Base-by-base conservation (phyloP, 2,329 filamentous ascomycete genomes). In the Aureobasidium sp. region DNA sequence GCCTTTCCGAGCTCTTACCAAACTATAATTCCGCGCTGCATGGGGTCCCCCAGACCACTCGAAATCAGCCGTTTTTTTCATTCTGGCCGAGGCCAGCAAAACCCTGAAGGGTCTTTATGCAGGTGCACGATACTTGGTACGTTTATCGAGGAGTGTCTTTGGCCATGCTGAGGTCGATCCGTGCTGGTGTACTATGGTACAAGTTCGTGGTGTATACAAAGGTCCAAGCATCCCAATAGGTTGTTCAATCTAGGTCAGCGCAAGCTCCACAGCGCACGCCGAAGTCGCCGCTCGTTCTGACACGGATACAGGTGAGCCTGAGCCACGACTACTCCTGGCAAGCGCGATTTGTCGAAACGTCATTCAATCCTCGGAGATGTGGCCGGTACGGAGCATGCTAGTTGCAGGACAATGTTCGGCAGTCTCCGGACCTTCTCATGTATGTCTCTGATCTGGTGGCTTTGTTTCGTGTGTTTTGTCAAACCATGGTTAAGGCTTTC, bases 21-120 rank as follows among this genome's bases (percentile, higher is more conserved):
- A 50, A 60, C 34, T 46, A 43, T 46, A 59, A 59, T 39, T 20
- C 36, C 43, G 24, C 43, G 43, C 43, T 59, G 15, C 17, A 48
- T 15, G 32, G 20, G 20, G 29, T n/a, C 27, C 24, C 43, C 43
- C 43, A 47, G 55, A 48, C 55, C 43, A 27, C 29, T 27, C 32
- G 6, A 37, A 27, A 34, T 48, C 32, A 48, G 27, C 43, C 55
- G 55, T 59, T 59, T 10, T 10, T 20, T 20, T n/a, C 34, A 36
- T 59, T 39, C 53, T 44, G 43, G 26, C 34, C 55, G 41, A 46
- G 55, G 41, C 55, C 55, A 57, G 41, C 53, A 59, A 60, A 60
- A 51, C 46, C 36, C 46, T 60, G 57, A 51, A 51, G 34, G 46
- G 46, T 51, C 36, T 26, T 60, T 26, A 60, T 60, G 57, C 57